phyloP scores from a whole-genome alignment of 768 basidiomycete genomes.

The Psilocybe tampanensis region DNA sequence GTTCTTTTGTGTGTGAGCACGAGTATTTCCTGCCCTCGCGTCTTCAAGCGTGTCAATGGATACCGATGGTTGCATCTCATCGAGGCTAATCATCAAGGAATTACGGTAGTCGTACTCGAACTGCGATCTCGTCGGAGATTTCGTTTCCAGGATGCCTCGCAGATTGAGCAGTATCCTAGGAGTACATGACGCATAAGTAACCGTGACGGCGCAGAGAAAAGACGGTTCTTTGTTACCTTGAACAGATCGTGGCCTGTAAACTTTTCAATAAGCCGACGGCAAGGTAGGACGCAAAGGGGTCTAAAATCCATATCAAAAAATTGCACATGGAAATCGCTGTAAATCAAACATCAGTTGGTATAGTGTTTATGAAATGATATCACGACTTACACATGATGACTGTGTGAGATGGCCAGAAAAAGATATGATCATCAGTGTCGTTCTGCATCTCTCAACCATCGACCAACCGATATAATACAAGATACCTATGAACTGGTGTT shows the following conservation, averaged over 20 bases:
- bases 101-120: constrained; percentile 10
- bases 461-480: constrained; percentile 30
- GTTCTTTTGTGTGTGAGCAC: neutral
- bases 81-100: constrained; percentile 11
- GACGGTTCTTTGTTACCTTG: constrained; percentile 15
- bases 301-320: constrained; percentile 27
- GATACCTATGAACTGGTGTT: constrained; percentile 13
- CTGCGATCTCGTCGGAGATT: constrained; percentile 6
- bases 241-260: constrained; percentile 29
- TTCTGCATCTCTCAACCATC: neutral
- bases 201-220: neutral
- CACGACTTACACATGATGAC: constrained; percentile 26
- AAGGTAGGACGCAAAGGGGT: constrained; percentile 26
- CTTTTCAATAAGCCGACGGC: constrained; percentile 25
- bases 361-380: neutral
- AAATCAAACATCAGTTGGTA: neutral
- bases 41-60: neutral
- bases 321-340: constrained; percentile 26
- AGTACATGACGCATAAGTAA: neutral
- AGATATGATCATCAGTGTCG: neutral
- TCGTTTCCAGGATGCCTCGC: constrained; percentile 20
- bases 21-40: no score
- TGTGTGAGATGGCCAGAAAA: neutral
- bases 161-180: constrained; percentile 27
- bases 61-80: neutral